A percentile compares a stretch with the other conserved stretches of the same genome.
These are phyloP conservation scores for Trametes maxima DNA, from an alignment of 768 basidiomycete species.

Conservation along the genomic window DNA sequence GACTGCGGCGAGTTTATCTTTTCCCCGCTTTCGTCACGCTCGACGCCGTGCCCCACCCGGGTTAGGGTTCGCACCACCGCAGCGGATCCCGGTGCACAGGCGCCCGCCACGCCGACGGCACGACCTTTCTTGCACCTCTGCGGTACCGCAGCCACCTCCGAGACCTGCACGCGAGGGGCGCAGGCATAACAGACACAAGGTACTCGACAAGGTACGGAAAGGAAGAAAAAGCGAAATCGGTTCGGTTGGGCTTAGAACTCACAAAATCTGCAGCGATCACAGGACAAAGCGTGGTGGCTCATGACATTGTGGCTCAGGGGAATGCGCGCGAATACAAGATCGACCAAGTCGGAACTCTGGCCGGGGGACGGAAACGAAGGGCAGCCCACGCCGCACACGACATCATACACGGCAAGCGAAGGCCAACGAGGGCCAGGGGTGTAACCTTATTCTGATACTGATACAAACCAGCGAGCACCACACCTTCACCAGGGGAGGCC, in stretches of 20 bases:
- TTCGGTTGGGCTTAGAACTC: too few species aligned
- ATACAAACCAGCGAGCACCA: not conserved
- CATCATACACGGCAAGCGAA: not conserved
- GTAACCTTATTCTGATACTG: not conserved
- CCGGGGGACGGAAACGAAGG: not conserved
- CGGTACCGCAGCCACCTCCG: not conserved
- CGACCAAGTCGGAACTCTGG: not conserved
- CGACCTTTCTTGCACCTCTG: not conserved
- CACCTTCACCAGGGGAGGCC: not conserved
- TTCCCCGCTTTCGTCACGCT: constrained; percentile 5
- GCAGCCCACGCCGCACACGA: not conserved
- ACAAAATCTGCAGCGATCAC: too few species aligned
- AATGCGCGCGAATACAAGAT: not conserved
- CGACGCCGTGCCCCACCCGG: not conserved
- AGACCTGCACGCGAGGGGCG: too few species aligned
- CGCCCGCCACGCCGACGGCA: not conserved
- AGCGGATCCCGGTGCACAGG: not conserved
- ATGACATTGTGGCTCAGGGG: too few species aligned
- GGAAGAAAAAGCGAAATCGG: too few species aligned
- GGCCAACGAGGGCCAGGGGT: not conserved
- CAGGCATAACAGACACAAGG: too few species aligned
- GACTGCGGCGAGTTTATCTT: not conserved
- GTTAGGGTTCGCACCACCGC: constrained; percentile 1
- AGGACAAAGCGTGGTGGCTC: too few species aligned
- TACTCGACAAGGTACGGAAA: too few species aligned